Evolutionary conservation across 371 early-diverging fungal genomes (phyloP).

Genomic region (Saksenaea oblongispora): DNA sequence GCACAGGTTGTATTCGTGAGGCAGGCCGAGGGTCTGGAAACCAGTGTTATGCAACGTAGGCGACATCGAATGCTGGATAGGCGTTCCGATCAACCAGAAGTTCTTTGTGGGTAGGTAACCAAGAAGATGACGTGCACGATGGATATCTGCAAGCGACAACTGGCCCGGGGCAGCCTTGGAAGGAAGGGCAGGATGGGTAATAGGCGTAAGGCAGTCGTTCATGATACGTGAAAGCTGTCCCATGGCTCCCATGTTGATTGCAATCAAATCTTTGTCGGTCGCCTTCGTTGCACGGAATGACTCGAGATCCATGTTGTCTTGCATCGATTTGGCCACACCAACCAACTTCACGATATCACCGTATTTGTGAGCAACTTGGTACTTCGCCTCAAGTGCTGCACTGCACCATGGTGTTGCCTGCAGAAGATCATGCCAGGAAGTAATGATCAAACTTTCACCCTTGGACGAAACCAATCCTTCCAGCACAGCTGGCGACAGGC

Average conservation of each 20-base stretch:
- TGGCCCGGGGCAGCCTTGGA: constrained; percentile 94
- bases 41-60: constrained; percentile 93
- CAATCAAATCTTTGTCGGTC: constrained; percentile 74
- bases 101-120: constrained; percentile 72
- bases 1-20: constrained; percentile 73
- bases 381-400: constrained; percentile 58
- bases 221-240: constrained; percentile 90
- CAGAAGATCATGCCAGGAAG: constrained; percentile 87
- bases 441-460: constrained; percentile 73
- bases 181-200: constrained; percentile 84
- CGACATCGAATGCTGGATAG: constrained; percentile 88
- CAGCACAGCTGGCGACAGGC: constrained; percentile 40
- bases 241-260: constrained; percentile 89
- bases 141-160: constrained; percentile 82
- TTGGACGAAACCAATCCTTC: constrained; percentile 50
- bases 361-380: constrained; percentile 49
- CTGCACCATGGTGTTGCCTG: constrained; percentile 69
- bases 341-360: constrained; percentile 93
- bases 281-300: constrained; percentile 52
- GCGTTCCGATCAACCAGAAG: constrained; percentile 90
- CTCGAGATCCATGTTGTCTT: constrained; percentile 81
- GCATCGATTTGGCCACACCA: constrained; percentile 70
- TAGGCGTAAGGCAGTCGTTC: constrained; percentile 88
- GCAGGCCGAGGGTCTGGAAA: constrained; percentile 83
- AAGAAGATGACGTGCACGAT: constrained; percentile 64